phyloP scores from a whole-genome alignment of 495 filamentous ascomycete species.

The Aspergillus nanangensis region DNA sequence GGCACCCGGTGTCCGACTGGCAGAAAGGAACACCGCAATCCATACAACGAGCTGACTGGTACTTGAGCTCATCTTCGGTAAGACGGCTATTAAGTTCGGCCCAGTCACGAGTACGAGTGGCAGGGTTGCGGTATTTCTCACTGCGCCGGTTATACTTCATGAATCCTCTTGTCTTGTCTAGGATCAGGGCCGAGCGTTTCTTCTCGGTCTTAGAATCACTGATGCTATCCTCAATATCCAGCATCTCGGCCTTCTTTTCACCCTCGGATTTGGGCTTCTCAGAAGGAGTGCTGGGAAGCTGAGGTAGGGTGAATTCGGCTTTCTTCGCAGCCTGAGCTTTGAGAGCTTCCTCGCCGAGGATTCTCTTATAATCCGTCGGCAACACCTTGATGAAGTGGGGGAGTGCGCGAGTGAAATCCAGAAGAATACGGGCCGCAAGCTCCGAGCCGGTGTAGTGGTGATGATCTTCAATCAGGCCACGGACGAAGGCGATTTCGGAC shows the following conservation, averaged over 20 bases:
- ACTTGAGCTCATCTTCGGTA: constrained; percentile 96
- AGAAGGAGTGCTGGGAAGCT: constrained; percentile 57
- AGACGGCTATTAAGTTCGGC: constrained; percentile 84
- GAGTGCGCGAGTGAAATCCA: constrained; percentile 96
- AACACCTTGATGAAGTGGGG: constrained; percentile 92
- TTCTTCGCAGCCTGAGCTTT: constrained; percentile 83
- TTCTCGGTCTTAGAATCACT: constrained; percentile 83
- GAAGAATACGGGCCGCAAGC: constrained; percentile 86
- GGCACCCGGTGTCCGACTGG: constrained; percentile 95
- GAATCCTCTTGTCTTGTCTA: constrained; percentile 98
- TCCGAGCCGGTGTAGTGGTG: constrained; percentile 99
- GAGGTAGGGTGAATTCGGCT: constrained; percentile 77
- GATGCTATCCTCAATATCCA: constrained; percentile 94
- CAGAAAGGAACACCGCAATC: constrained; percentile 99
- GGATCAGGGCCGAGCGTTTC: constrained; percentile 86
- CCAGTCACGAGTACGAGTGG: constrained; percentile 92
- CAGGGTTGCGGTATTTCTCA: constrained; percentile 90
- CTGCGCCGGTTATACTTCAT: constrained; percentile 96
- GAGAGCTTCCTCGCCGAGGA: constrained; percentile 77
- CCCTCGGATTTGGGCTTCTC: constrained; percentile 57
- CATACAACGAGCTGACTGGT: constrained; percentile 98
- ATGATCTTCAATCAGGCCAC: constrained; percentile 94
- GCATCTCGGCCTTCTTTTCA: constrained; percentile 74
- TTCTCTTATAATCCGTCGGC: constrained; percentile 96
- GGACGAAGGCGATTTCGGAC: constrained; percentile 87